Conservation (phyloP, 148 eudicot species). For the Vaccinium vitisidaea region DNA sequence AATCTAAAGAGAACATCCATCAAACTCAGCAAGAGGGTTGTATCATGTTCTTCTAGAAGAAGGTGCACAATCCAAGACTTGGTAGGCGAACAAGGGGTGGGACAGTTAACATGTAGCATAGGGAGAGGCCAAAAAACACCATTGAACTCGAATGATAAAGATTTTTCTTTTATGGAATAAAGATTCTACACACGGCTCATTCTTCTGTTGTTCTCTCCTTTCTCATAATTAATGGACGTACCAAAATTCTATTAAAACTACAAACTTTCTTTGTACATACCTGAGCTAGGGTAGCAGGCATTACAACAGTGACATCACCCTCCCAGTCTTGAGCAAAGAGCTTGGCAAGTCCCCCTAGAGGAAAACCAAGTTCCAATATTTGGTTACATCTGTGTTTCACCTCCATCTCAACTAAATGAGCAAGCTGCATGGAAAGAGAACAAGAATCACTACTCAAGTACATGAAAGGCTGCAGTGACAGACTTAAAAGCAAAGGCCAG, state of each 20-base stretch:
- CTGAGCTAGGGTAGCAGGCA: slow-evolving; percentile 99
- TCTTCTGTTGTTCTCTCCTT: neutral
- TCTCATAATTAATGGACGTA: neutral
- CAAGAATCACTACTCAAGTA: neutral
- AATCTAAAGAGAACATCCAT: neutral
- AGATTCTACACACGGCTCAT: neutral
- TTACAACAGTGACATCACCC: slow-evolving; percentile 95
- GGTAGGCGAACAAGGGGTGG: neutral
- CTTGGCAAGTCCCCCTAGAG: slow-evolving; percentile 80
- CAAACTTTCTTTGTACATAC: slow-evolving; percentile 30
- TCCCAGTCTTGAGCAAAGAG: slow-evolving; percentile 99
- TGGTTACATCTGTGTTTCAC: slow-evolving; percentile 96
- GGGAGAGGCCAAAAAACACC: neutral
- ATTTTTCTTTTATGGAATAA: neutral
- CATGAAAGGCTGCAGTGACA: neutral
- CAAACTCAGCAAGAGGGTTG: neutral
- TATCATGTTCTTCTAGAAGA: neutral
- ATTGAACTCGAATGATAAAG: neutral
- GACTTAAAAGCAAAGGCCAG: neutral
- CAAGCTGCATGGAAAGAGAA: slow-evolving; percentile 55
- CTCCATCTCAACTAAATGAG: slow-evolving; percentile 93
- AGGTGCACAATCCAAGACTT: neutral
- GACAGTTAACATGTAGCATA: neutral
- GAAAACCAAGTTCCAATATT: slow-evolving; percentile 90
- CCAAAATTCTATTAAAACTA: neutral